Evolutionary conservation across 1,284 basidiomycete genomes (phyloP).

Genomic region (Laetiporus sulphureus): DNA sequence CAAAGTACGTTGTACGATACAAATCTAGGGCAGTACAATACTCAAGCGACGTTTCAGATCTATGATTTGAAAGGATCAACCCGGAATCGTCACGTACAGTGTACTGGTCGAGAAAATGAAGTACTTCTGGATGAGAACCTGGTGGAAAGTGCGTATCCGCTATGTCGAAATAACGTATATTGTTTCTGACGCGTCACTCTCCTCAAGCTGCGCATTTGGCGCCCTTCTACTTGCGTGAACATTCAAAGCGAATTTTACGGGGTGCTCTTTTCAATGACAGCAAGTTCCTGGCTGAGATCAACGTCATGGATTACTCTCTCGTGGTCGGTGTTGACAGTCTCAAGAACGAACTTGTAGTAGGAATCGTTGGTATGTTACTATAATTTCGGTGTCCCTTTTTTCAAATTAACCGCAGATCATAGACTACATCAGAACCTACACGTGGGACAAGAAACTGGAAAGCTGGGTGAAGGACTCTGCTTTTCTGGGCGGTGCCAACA

Average conservation of each 20-base stretch:
- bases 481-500: slow-evolving; percentile 75
- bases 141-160: slow-evolving; percentile 57
- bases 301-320: slow-evolving; percentile 99
- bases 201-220: slow-evolving; percentile 55
- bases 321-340: slow-evolving; percentile 88
- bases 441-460: slow-evolving; percentile 98
- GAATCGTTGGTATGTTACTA: slow-evolving; percentile 80
- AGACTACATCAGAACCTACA: slow-evolving; percentile 94
- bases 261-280: slow-evolving; percentile 93
- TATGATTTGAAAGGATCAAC: slow-evolving; percentile 95
- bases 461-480: slow-evolving; percentile 96
- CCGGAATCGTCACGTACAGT: slow-evolving; percentile 85
- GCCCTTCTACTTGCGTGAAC: slow-evolving; percentile 93
- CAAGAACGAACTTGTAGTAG: slow-evolving; percentile 83
- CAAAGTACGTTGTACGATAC: slow-evolving; percentile 46
- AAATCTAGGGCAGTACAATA: not conserved
- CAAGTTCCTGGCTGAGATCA: slow-evolving; percentile 90
- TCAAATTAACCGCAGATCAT: slow-evolving; percentile 5
- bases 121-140: slow-evolving; percentile 92
- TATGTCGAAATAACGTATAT: not conserved
- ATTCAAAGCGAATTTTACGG: slow-evolving; percentile 88
- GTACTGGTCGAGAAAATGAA: slow-evolving; percentile 88
- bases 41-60: slow-evolving; percentile 44
- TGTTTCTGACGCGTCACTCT: not conserved
- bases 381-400: too few species aligned